Base-by-base conservation (phyloP, 129 eudicot genomes). In the Flaveria ramosissima region DNA sequence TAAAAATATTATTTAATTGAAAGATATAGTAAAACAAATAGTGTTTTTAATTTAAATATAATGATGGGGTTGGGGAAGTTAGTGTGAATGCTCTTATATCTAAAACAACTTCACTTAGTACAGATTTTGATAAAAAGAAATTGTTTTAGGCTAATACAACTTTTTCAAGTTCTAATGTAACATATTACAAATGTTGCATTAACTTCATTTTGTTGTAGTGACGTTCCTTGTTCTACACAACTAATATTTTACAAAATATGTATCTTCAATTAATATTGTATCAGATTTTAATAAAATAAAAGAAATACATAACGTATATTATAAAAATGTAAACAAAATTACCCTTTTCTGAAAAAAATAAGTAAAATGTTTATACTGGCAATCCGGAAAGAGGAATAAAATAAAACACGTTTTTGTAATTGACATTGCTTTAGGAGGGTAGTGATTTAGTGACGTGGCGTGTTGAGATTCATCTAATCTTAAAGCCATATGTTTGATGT, bases 391-490 rank as follows among this genome's bases (percentile, higher is more conserved):
- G 43, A 26, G 19, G 43, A 50, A 24, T 70, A 59, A 50, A 69
- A 47, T 27, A 32, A 0, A 32, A 32, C 39, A 32, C 39, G 39
- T 32, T 62, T 62, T 47, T 70, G 9, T 16, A 50, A 23, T 15
- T 50, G 16, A 24, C 16, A 13, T 70, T 47, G 39, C 7, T 15
- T 20, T 14, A 24, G 32, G 57, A 19, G 10, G 7, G 67, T 66
- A 76, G 65, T 76, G 80, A 66, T 76, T 26, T 75, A 46, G 71
- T 76, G 80, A 76, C 73, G 80, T 76, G 80, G 80, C 63, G 41
- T 76, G 32, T 66, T 51, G 27, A 75, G 79, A 48, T 75, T 75
- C 79, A 62, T 63, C 72, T 62, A 76, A 76, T 66, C 55, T 51
- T 65, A 20, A 65, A 50, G 41, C 24, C 73, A 21, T 65, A 32